phyloP scores from a whole-genome alignment of 2,329 filamentous ascomycete species.

The Epichloe amarillans region DNA sequence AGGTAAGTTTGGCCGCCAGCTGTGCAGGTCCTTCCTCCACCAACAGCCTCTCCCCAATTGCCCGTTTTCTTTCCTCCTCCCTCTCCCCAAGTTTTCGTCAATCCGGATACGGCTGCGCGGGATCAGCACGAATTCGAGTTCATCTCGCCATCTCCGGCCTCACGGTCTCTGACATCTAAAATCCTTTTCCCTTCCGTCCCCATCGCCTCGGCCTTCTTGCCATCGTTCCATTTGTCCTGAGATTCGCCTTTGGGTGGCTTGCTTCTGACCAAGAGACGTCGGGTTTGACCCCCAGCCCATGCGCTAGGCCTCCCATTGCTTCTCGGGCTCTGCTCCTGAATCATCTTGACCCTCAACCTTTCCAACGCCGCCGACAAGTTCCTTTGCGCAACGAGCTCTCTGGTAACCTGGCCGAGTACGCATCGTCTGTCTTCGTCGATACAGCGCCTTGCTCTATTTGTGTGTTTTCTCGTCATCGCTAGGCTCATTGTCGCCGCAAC shows the following conservation, averaged over 20 bases:
- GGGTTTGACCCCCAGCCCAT: constrained; percentile 4
- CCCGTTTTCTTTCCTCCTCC: constrained; percentile 20
- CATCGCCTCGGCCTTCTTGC: constrained; percentile 1
- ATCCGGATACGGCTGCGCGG: constrained; percentile 19
- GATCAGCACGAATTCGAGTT: constrained; percentile 9
- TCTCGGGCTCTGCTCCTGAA: constrained; percentile 1
- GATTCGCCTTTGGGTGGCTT: neutral
- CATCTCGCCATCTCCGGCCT: constrained; percentile 3
- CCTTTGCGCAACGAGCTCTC: neutral
- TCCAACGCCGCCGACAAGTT: neutral
- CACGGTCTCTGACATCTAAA: neutral
- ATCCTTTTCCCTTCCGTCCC: neutral
- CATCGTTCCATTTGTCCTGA: constrained; percentile 1
- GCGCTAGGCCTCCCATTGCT: constrained; percentile 1
- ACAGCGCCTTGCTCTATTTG: neutral
- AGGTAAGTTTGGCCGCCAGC: constrained; percentile 28
- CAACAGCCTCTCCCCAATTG: constrained; percentile 25
- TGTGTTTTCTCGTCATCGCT: neutral
- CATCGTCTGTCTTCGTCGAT: neutral
- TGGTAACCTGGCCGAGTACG: neutral
- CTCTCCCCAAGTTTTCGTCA: constrained; percentile 21
- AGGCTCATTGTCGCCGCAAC: neutral
- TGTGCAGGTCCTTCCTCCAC: constrained; percentile 27
- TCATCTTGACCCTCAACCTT: neutral
- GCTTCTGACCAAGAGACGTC: constrained; percentile 3